Percentiles rank a stretch among this genome's conserved stretches.
Evolutionary conservation across 1,284 basidiomycete species (phyloP).

Genomic region (Leccinum pachyderme): DNA sequence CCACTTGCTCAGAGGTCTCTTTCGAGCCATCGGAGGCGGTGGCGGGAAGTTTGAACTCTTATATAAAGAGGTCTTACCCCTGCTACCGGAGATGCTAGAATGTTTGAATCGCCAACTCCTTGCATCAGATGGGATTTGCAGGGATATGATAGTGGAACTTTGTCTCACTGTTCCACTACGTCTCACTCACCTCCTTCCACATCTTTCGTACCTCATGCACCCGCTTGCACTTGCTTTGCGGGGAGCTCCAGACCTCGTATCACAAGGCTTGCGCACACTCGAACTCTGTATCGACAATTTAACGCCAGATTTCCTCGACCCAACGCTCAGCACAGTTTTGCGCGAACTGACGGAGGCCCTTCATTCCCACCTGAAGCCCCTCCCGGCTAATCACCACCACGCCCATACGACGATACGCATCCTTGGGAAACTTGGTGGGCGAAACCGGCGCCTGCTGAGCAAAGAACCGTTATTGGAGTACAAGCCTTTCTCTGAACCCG

Average conservation of each 20-base stretch:
- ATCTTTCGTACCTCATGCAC: slow-evolving; percentile 95
- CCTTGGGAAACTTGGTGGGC: slow-evolving; percentile 93
- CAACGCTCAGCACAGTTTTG: slow-evolving; percentile 90
- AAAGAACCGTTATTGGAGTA: slow-evolving; percentile 81
- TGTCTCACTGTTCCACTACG: slow-evolving; percentile 97
- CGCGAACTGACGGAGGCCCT: slow-evolving; percentile 95
- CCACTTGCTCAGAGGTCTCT: slow-evolving; percentile 90
- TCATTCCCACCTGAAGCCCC: slow-evolving; percentile 86
- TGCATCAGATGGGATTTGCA: slow-evolving; percentile 71
- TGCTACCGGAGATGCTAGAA: slow-evolving; percentile 97
- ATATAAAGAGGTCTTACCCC: slow-evolving; percentile 95
- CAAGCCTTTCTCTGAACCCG: slow-evolving; percentile 64
- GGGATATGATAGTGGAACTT: slow-evolving; percentile 95
- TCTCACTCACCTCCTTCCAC: slow-evolving; percentile 93
- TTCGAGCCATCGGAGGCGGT: slow-evolving; percentile 93
- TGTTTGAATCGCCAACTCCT: slow-evolving; percentile 90
- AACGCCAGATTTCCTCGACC: slow-evolving; percentile 97
- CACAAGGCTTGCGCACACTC: slow-evolving; percentile 94
- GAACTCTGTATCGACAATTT: slow-evolving; percentile 99
- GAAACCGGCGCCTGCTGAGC: slow-evolving; percentile 86
- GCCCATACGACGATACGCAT: slow-evolving; percentile 97
- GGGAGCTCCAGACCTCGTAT: slow-evolving; percentile 86
- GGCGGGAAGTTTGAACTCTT: slow-evolving; percentile 93
- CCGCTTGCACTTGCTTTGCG: slow-evolving; percentile 91
- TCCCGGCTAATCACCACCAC: slow-evolving; percentile 89